These are phyloP conservation scores for Polygonum aviculare DNA, from an alignment of 148 eudicot genomes.

Conservation along the genomic window DNA sequence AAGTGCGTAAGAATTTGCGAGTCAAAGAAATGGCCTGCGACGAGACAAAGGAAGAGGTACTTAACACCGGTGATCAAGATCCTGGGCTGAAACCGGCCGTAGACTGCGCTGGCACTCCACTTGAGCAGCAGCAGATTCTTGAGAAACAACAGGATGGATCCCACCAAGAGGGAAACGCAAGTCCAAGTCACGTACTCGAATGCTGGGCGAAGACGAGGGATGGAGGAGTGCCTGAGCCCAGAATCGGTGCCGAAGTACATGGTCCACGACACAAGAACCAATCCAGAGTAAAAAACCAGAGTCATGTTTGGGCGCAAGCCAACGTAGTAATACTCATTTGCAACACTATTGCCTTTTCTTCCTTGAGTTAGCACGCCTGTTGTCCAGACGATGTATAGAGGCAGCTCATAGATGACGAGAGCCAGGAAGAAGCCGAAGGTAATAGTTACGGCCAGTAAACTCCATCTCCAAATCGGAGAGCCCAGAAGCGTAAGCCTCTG, in stretches of 20 bases:
- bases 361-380: neutral
- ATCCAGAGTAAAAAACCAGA: neutral
- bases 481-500: neutral
- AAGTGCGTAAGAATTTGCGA: neutral
- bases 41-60: neutral
- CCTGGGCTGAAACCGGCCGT: neutral
- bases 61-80: neutral
- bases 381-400: neutral
- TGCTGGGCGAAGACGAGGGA: neutral
- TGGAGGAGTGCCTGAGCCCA: neutral
- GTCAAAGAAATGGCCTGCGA: neutral
- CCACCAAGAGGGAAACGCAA: neutral
- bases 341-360: neutral
- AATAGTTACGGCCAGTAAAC: neutral
- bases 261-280: neutral
- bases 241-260: neutral
- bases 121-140: neutral
- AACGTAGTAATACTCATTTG: neutral
- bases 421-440: neutral
- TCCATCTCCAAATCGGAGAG: neutral
- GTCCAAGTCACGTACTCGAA: conserved; percentile 2
- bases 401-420: neutral
- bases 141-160: neutral
- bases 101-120: neutral
- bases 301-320: neutral